Conservation (phyloP, 2,329 filamentous ascomycete genomes). For the Ophiostoma perfectum region DNA sequence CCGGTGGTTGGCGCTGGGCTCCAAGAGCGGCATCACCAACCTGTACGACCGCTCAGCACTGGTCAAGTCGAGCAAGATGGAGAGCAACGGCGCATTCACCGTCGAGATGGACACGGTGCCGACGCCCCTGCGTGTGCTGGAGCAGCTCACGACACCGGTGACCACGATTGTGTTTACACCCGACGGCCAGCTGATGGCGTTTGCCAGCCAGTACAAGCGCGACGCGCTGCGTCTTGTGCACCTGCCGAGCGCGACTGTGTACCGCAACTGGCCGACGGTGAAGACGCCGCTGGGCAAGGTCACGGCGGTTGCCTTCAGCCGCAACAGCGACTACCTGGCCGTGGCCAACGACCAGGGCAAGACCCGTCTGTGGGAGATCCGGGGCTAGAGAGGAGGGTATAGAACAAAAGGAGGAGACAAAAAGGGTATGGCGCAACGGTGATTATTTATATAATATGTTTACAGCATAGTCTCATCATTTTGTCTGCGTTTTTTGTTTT, state of each 20-base stretch:
- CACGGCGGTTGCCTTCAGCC: constrained; percentile 64
- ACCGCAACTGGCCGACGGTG: constrained; percentile 92
- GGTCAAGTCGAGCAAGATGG: constrained; percentile 42
- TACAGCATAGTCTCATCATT: not conserved
- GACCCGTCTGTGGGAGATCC: constrained; percentile 86
- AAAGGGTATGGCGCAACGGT: constrained; percentile 12
- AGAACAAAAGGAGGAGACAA: not conserved
- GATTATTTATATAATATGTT: not conserved
- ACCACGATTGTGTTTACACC: constrained; percentile 75
- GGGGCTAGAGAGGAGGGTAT: constrained; percentile 40
- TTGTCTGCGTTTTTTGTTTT: not conserved
- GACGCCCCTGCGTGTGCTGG: constrained; percentile 65
- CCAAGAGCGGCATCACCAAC: constrained; percentile 82
- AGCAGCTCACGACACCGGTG: constrained; percentile 82
- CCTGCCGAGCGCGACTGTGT: constrained; percentile 86
- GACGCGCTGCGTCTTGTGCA: constrained; percentile 85
- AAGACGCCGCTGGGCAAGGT: constrained; percentile 84
- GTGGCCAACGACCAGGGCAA: constrained; percentile 87
- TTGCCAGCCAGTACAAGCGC: constrained; percentile 80
- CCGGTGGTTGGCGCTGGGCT: constrained; percentile 84
- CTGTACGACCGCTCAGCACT: constrained; percentile 78
- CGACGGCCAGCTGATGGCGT: constrained; percentile 82
- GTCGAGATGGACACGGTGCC: constrained; percentile 58
- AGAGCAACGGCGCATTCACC: constrained; percentile 32
- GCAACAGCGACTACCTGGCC: constrained; percentile 63